phyloP scores from a whole-genome alignment of 208 protist genomes.

The Crithidia acanthocephali region DNA sequence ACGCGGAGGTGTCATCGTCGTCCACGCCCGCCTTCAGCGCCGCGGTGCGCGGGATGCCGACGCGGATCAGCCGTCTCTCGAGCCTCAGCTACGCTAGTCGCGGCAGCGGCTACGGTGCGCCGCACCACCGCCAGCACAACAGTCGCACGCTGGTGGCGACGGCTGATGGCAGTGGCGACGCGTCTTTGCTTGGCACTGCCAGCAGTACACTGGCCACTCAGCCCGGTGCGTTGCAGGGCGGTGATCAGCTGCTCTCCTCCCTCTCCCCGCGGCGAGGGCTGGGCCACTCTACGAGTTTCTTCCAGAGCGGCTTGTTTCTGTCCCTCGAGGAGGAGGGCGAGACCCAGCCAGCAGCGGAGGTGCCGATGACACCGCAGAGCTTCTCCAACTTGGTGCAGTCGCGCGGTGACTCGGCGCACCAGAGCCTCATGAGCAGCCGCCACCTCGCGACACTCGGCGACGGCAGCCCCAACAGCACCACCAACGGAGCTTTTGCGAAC shows the following conservation, averaged over 20 bases:
- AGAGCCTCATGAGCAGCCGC: conserved; percentile 16
- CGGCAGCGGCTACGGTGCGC: not conserved
- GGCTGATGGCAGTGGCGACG: not conserved
- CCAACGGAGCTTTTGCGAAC: not conserved
- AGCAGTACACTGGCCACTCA: conserved; percentile 1
- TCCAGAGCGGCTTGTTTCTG: conserved; percentile 34
- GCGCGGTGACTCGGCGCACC: conserved; percentile 18
- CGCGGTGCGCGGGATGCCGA: not conserved
- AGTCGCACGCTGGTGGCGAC: not conserved
- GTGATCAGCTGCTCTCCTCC: conserved; percentile 1
- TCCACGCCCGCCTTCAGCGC: not conserved
- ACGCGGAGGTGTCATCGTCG: not conserved
- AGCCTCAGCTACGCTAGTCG: not conserved
- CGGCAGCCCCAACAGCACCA: not conserved
- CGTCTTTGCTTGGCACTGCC: not conserved
- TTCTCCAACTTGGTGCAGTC: conserved; percentile 40
- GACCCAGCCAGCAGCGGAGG: conserved; percentile 24
- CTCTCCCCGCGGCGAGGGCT: not conserved
- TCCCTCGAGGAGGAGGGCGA: conserved; percentile 31
- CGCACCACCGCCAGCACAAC: not conserved
- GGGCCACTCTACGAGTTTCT: conserved; percentile 6
- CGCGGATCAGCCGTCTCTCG: not conserved
- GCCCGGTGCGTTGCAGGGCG: not conserved
- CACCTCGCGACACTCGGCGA: not conserved
- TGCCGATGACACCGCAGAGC: conserved; percentile 61